Percentiles rank a stretch among this genome's conserved stretches.
These are phyloP conservation scores for Hirschioporus abietinus DNA, from an alignment of 768 basidiomycete species.

Conservation along the genomic window DNA sequence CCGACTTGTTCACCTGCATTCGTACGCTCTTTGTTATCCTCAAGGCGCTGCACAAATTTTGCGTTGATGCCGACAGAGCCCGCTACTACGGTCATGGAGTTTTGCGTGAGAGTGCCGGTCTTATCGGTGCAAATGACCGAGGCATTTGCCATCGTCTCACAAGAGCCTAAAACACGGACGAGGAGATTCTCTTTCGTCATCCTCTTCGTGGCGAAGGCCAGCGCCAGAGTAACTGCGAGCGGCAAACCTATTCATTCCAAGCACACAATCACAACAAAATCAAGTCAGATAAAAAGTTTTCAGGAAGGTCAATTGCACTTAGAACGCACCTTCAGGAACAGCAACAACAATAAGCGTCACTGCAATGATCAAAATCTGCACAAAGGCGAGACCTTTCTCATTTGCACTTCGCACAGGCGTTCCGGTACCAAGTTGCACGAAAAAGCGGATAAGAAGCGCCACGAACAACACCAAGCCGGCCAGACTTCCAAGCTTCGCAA, in stretches of 20 bases:
- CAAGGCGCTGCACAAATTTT: slow-evolving; percentile 82
- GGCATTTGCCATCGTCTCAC: slow-evolving; percentile 98
- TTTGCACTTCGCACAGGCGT: slow-evolving; percentile 61
- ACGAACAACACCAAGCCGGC: slow-evolving; percentile 80
- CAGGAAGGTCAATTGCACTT: slow-evolving; percentile 4
- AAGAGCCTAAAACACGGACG: slow-evolving; percentile 92
- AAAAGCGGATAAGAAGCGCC: slow-evolving; percentile 90
- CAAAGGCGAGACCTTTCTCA: slow-evolving; percentile 85
- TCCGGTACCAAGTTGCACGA: slow-evolving; percentile 72
- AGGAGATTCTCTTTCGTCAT: slow-evolving; percentile 95
- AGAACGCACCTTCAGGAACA: slow-evolving; percentile 68
- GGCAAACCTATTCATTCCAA: slow-evolving; percentile 59
- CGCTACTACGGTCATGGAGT: slow-evolving; percentile 93
- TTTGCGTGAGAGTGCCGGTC: slow-evolving; percentile 94
- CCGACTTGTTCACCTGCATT: slow-evolving; percentile 58
- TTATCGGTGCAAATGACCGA: slow-evolving; percentile 96
- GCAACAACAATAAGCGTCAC: slow-evolving; percentile 90
- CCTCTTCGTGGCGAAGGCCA: slow-evolving; percentile 97
- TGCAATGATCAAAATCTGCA: slow-evolving; percentile 89
- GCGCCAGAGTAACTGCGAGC: slow-evolving; percentile 90
- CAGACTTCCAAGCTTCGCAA: slow-evolving; percentile 83
- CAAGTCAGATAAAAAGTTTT: slow-evolving; percentile 8
- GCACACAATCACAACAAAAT: slow-evolving; percentile 11
- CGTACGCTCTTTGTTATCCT: slow-evolving; percentile 63
- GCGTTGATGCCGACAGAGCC: slow-evolving; percentile 91